phyloP scores from a whole-genome alignment of 768 basidiomycete species.

The Boletus tomentosulus region DNA sequence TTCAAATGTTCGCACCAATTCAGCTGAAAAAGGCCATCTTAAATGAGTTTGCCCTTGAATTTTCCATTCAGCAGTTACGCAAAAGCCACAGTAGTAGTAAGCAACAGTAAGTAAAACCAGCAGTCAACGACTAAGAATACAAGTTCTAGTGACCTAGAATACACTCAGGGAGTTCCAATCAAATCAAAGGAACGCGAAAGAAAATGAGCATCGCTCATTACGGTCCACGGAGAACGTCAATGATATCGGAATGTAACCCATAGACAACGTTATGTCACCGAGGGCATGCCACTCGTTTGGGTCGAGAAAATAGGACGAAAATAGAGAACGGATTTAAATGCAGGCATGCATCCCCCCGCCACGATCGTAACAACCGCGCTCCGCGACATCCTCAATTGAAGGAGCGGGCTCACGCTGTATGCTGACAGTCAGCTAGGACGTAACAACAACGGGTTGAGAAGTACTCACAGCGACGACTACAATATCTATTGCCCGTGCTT shows the following conservation, averaged over 20 bases:
- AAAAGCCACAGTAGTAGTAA: neutral
- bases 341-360: neutral
- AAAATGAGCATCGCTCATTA: slow-evolving; percentile 2
- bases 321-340: neutral
- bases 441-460: too few species aligned
- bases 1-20: too few species aligned
- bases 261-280: slow-evolving; percentile 7
- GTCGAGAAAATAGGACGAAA: neutral
- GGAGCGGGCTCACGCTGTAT: slow-evolving; percentile 11
- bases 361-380: slow-evolving; percentile 7
- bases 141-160: slow-evolving; percentile 20
- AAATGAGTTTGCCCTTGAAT: neutral
- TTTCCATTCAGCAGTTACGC: neutral
- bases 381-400: slow-evolving; percentile 15
- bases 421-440: neutral
- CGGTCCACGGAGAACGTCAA: slow-evolving; percentile 6
- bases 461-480: slow-evolving; percentile 19
- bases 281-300: neutral
- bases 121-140: slow-evolving; percentile 19
- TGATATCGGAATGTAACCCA: neutral
- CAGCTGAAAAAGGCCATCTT: neutral
- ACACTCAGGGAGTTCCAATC: slow-evolving; percentile 11
- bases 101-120: neutral
- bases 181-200: neutral
- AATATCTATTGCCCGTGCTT: neutral